A percentile compares a stretch with the other conserved stretches of the same genome.
Conservation (phyloP, 164 flowering plant genomes). For the Sedum album region DNA sequence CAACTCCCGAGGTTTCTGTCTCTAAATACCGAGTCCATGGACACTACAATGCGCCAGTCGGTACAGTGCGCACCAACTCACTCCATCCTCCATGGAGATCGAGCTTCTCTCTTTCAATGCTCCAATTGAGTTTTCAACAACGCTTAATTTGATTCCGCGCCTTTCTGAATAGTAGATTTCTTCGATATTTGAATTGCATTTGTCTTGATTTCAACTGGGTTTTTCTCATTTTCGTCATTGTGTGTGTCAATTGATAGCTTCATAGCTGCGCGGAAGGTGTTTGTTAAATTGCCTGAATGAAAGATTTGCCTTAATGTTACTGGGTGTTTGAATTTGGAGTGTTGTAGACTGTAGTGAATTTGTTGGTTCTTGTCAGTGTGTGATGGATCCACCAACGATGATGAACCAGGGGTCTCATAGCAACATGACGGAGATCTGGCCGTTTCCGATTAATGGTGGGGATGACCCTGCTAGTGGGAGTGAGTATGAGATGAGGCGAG, state of each 20-base stretch:
- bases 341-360: not conserved
- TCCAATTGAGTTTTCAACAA: not conserved
- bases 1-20: constrained; percentile 33
- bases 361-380: not conserved
- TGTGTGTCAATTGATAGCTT: not conserved
- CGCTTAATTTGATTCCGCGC: not conserved
- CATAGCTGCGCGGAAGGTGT: not conserved
- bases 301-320: no score
- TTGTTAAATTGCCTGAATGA: not conserved
- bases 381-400: constrained; percentile 45
- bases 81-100: constrained; percentile 26
- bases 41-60: constrained; percentile 12
- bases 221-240: not conserved
- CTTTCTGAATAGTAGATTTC: not conserved
- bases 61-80: constrained; percentile 27
- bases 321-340: constrained; percentile 1
- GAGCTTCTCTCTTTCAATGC: constrained; percentile 5
- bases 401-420: constrained; percentile 22
- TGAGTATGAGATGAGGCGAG: constrained; percentile 23
- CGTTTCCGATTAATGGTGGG: constrained; percentile 23
- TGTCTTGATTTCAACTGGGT: not conserved
- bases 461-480: constrained; percentile 17
- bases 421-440: constrained; percentile 54
- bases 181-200: not conserved
- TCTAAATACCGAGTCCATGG: constrained; percentile 12